Percentiles rank a stretch among this genome's conserved stretches.
These are phyloP conservation scores for Discostella stelligera DNA, from an alignment of 352 stramenopile genomes.

Conservation along the genomic window DNA sequence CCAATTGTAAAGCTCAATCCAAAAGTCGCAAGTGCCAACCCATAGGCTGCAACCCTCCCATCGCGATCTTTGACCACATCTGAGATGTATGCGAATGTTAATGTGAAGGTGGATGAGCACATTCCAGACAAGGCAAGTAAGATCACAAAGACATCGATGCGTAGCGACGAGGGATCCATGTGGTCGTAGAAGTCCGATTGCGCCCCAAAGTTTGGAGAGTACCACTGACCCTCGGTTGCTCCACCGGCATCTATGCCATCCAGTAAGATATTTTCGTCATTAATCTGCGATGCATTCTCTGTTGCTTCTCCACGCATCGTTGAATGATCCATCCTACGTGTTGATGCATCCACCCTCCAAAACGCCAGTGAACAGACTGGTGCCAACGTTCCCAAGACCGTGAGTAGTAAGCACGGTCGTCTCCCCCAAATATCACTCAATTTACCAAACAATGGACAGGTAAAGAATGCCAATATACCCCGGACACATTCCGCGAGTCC, in stretches of 20 bases:
- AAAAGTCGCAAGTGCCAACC: slow-evolving; percentile 85
- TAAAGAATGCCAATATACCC: slow-evolving; percentile 83
- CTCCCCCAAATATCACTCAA: slow-evolving; percentile 82
- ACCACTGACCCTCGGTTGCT: slow-evolving; percentile 7
- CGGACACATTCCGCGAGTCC: slow-evolving; percentile 77
- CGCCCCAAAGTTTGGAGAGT: neutral
- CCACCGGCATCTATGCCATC: slow-evolving; percentile 32
- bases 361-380: slow-evolving; percentile 78
- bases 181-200: neutral
- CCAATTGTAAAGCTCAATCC: slow-evolving; percentile 86
- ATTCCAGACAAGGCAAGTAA: slow-evolving; percentile 78
- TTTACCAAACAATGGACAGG: slow-evolving; percentile 85
- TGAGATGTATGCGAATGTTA: slow-evolving; percentile 88
- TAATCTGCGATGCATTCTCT: slow-evolving; percentile 1
- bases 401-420: slow-evolving; percentile 79
- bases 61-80: slow-evolving; percentile 80
- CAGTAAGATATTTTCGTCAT: slow-evolving; percentile 12
- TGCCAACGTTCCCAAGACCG: slow-evolving; percentile 81
- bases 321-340: slow-evolving; percentile 4
- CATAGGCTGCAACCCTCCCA: slow-evolving; percentile 84
- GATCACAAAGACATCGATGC: slow-evolving; percentile 71
- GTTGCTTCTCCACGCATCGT: neutral
- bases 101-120: slow-evolving; percentile 86
- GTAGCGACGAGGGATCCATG: neutral
- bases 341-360: slow-evolving; percentile 35